These are phyloP conservation scores for Aphanomyces cochlioides DNA, from an alignment of 352 stramenopile species.

Conservation along the genomic window DNA sequence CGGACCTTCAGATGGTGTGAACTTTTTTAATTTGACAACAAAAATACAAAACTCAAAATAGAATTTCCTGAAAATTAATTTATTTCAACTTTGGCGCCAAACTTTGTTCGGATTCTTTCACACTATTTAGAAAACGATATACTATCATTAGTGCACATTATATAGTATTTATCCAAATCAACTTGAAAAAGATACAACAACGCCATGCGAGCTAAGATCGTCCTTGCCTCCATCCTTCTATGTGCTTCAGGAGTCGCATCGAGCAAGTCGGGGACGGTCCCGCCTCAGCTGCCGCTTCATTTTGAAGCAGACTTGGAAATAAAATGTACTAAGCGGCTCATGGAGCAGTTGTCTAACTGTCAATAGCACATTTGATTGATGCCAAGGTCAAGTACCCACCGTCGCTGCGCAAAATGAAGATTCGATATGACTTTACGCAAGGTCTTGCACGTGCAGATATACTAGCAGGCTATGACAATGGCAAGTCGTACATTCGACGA, in stretches of 20 bases:
- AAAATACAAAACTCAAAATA: constrained; percentile 13
- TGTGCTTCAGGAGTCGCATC: not conserved
- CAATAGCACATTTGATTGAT: constrained; percentile 51
- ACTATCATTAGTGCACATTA: not conserved
- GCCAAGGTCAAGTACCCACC: constrained; percentile 53
- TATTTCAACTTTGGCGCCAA: constrained; percentile 8
- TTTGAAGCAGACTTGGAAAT: constrained; percentile 28
- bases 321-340: constrained; percentile 9
- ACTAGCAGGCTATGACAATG: constrained; percentile 55
- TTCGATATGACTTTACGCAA: constrained; percentile 65
- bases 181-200: not conserved
- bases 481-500: constrained; percentile 63
- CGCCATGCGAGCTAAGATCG: not conserved
- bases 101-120: not conserved
- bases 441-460: constrained; percentile 56
- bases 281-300: constrained; percentile 13
- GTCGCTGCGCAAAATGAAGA: constrained; percentile 47
- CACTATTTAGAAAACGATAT: not conserved
- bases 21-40: too few relatives aligned
- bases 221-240: not conserved
- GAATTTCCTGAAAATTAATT: constrained; percentile 6
- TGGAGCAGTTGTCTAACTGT: not conserved
- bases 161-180: constrained; percentile 8
- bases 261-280: not conserved
- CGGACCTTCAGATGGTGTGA: too few relatives aligned